These are phyloP conservation scores for Pelargonium hybrid DNA, from an alignment of 441 rosid genomes.

Conservation along the genomic window DNA sequence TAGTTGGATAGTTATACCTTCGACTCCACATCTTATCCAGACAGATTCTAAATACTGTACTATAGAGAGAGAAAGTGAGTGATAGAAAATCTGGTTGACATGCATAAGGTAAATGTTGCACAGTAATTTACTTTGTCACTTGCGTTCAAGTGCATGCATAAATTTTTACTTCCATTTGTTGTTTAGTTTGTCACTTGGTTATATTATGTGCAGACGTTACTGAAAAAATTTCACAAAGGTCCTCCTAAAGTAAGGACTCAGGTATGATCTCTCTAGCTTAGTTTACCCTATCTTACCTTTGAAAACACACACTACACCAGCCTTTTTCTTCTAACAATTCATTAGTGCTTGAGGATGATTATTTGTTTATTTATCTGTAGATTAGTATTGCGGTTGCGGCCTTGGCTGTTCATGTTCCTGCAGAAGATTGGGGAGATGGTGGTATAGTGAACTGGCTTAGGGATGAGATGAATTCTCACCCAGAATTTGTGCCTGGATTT, in stretches of 20 bases:
- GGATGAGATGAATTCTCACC: slow-evolving; percentile 88
- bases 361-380: slow-evolving; percentile 38
- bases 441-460: slow-evolving; percentile 86
- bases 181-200: slow-evolving; percentile 17
- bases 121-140: background rate
- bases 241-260: slow-evolving; percentile 87
- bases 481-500: slow-evolving; percentile 89
- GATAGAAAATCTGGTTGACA: background rate
- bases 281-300: background rate
- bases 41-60: background rate
- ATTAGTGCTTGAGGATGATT: slow-evolving; percentile 2
- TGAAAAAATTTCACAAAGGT: slow-evolving; percentile 88
- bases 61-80: background rate
- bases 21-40: too few species aligned
- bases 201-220: slow-evolving; percentile 53
- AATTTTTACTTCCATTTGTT: slow-evolving; percentile 10
- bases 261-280: background rate
- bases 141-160: background rate
- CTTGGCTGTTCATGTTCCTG: slow-evolving; percentile 91
- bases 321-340: background rate
- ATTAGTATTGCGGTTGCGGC: slow-evolving; percentile 98
- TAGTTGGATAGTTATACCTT: background rate
- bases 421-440: slow-evolving; percentile 94
- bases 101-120: background rate
- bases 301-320: background rate